These are phyloP conservation scores for Gloeostereum incarnatum DNA, from an alignment of 768 basidiomycete genomes.

Conservation along the genomic window DNA sequence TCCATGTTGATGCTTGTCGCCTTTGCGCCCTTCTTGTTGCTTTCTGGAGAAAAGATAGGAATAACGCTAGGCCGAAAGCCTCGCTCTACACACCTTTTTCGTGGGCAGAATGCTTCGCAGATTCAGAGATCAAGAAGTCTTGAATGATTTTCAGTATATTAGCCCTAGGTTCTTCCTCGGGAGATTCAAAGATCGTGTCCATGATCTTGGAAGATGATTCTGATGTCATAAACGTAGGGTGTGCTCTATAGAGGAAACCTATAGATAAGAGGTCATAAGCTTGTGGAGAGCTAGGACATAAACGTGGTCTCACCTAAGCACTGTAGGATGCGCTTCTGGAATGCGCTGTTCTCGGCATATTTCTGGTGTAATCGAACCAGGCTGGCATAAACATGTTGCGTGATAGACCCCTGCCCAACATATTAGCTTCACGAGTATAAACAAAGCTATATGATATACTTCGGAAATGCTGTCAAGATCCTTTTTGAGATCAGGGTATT, in stretches of 20 bases:
- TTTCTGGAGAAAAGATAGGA: background rate
- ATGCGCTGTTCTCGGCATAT: conserved; percentile 39
- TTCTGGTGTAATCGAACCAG: conserved; percentile 69
- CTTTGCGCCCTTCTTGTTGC: conserved; percentile 32
- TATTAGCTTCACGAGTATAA: background rate
- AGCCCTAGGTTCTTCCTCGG: conserved; percentile 62
- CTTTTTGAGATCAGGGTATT: conserved; percentile 21
- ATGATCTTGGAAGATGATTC: conserved; percentile 75
- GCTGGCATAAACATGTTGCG: conserved; percentile 73
- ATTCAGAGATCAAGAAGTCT: conserved; percentile 82
- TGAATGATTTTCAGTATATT: conserved; percentile 83
- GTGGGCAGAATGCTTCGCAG: conserved; percentile 63
- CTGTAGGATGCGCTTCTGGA: conserved; percentile 70
- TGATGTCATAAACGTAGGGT: conserved; percentile 84
- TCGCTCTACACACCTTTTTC: conserved; percentile 44
- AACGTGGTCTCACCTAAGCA: conserved; percentile 59
- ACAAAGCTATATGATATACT: background rate
- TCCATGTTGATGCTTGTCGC: conserved; percentile 71
- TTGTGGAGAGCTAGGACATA: background rate
- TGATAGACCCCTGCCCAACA: conserved; percentile 49
- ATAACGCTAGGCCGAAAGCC: background rate
- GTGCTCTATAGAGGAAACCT: conserved; percentile 91
- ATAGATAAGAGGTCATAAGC: conserved; percentile 1
- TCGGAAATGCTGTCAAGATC: background rate
- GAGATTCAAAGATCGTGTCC: conserved; percentile 78